Evolutionary conservation across 768 basidiomycete genomes (phyloP), one percentile per base, ranked within the genome.

Genomic region (Xerocomellus intermedius): DNA sequence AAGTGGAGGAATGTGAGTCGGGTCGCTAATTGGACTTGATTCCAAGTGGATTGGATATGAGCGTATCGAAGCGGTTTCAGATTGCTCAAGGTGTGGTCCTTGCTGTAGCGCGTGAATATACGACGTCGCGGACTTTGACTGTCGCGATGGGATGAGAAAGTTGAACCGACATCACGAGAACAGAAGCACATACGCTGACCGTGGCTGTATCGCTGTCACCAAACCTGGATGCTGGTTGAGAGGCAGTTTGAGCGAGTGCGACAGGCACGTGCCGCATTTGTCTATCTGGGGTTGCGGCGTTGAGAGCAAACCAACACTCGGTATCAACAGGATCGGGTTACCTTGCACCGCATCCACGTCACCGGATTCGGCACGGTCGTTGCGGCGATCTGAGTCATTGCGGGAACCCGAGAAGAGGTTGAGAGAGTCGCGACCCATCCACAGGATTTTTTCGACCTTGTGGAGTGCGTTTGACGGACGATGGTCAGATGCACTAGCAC

Each of bases 1-100:
- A 62, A 76, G 77, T 47, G 77, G 65, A 72, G 73, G 62, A 69
- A 75, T 21, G 74, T 77, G 49, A 75, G 79, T 65, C 71, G 71
- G 33, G 43, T 77, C 62, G 8, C n/a, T 28, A 8, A 41, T 3
- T 1, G 52, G 50, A 4, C 68, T 72, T 19, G 77, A 73, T n/a
- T 74, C 63, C 8, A 69, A 52, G 22, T 61, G 66, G 21, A 67
- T 58, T 16, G 69, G 69, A 22, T 48, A 46, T 5, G 69, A 70
- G 47, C 68, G 70, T 10, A 43, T 49, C 1, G 59, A 64, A 16
- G 59, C 32, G n/a, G 42, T 41, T 43, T 62, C 57, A 32, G 52
- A 47, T 1, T 19, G 59, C 7, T 39, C 48, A 21, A 24, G 13
- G 32, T 48, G 12, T 14, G 52, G 9, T 6, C 26, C 39, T 37